Evolutionary conservation across 352 stramenopile genomes (phyloP), one percentile per base, ranked within the genome.

Genomic region (Globisporangium ultimum): DNA sequence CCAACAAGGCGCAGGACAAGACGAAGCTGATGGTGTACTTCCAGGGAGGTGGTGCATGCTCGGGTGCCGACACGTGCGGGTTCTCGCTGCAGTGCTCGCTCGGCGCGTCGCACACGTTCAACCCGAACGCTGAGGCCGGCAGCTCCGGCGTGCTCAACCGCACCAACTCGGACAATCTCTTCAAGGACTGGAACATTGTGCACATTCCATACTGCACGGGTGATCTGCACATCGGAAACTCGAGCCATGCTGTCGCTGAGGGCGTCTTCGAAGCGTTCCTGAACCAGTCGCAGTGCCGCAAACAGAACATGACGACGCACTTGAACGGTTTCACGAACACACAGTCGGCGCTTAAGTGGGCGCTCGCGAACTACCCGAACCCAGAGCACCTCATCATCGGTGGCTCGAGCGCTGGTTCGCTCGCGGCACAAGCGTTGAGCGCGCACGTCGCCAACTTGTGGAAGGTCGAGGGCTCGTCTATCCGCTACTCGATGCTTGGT

Each of bases 151-250:
- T 79, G 24, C 53, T 74, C 24, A 72, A 76, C 60, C 64, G 62
- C 50, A 70, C 66, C 34, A 56, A 76, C 46, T 40, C 53, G 21
- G 40, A 70, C 49, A 79, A 79, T 55, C 18, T 67, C 17, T 79
- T 76, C 49, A 70, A 67, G 43, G 67, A 76, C 64, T 79, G 71
- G 71, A 76, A 73, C 58, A 71, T 76, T 22, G 65, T 79, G 17
- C 65, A 72, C 68, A 54, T 76, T 20, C 67, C 65, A 6, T 80
- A 76, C 62, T 80, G 71, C 68, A 76, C 68, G 48, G 71, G 71
- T 21, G 68, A 80, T 48, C 60, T 80, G 36, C 66, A 79, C 57
- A 18, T 79, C 11, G 71, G 71, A 51, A 68, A 70, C 61, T 2
- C 38, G n/a, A 36, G 67, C 10, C 24, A 53, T 17, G 3, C 38